phyloP scores from a whole-genome alignment of 176 grass and related monocot species.

The Oryza longistaminata region DNA sequence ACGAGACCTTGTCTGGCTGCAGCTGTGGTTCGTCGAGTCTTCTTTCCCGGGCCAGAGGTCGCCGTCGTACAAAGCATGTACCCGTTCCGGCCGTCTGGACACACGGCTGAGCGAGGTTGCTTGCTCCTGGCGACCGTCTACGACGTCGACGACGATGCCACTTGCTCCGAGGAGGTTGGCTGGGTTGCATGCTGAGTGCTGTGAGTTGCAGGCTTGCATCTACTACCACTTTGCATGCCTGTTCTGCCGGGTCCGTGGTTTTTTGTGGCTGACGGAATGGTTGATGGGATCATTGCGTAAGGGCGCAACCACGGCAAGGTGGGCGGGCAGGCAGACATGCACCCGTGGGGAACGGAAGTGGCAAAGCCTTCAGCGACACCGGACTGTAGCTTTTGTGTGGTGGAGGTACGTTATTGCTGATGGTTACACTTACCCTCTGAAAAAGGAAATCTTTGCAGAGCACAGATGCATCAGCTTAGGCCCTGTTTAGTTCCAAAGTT shows the following conservation, averaged over 20 bases:
- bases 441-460: background rate
- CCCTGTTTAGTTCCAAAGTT: too few relatives aligned
- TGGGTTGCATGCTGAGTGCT: background rate
- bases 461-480: background rate
- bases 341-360: constrained; percentile 25
- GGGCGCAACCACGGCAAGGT: constrained; percentile 43
- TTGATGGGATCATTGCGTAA: constrained; percentile 79
- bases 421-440: background rate
- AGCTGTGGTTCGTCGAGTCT: constrained; percentile 1
- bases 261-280: constrained; percentile 46
- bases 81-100: background rate
- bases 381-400: constrained; percentile 40
- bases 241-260: background rate
- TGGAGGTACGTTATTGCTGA: constrained; percentile 1
- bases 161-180: background rate
- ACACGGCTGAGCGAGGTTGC: background rate
- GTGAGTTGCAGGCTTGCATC: background rate
- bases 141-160: background rate
- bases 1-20: constrained; percentile 28
- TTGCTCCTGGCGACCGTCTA: background rate
- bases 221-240: background rate
- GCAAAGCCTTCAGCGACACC: constrained; percentile 21
- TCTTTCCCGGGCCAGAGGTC: background rate
- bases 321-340: background rate
- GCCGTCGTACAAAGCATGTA: background rate